Base-by-base conservation (phyloP, 164 flowering plant species). In the Umbellularia californica region DNA sequence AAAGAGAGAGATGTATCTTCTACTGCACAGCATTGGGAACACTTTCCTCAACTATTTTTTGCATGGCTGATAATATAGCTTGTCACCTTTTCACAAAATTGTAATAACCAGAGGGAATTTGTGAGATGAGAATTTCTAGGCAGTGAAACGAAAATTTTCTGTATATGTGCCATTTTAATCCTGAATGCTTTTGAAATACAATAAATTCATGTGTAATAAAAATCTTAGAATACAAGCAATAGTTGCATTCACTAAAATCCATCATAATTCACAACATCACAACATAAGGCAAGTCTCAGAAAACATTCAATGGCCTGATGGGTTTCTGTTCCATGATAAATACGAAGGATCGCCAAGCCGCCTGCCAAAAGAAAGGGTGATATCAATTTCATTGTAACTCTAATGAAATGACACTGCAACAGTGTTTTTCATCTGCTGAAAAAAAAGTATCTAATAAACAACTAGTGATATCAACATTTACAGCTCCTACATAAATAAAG, bases 271-370 rank as follows among this genome's bases (percentile, higher is more conserved):
- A 41, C 24, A 23, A 24, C 10, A 14, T 51, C 55, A 41, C 24
- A 23, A 24, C 10, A 14, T 51, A 33, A 51, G 14, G 9, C 5
- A 20, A 60, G 22, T 22, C 19, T 35, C 20, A n/a, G 22, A 17
- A 30, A 20, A 11, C 12, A 17, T 24, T 74, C 66, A 74, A 51
- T 58, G 76, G 9, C 76, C 89, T 22, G 85, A 77, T 22, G 93
- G 84, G 83, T 85, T 82, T 78, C 88, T 85, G 81, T 91, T 91
- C 95, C 95, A 89, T 20, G 95, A 88, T 77, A 91, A 79, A 83
- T 83, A 91, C 19, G 92, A 79, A 51, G 95, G 89, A 75, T 91
- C 95, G 12, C 95, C 95, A 62, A 89, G 88, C 62, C 88, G 92
- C 87, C 95, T 91, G 88, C 86, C 86, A 86, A 10, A 77, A 76